These are phyloP conservation scores for Scheffersomyces lignosus DNA, from an alignment of 805 yeast genomes.

Conservation along the genomic window DNA sequence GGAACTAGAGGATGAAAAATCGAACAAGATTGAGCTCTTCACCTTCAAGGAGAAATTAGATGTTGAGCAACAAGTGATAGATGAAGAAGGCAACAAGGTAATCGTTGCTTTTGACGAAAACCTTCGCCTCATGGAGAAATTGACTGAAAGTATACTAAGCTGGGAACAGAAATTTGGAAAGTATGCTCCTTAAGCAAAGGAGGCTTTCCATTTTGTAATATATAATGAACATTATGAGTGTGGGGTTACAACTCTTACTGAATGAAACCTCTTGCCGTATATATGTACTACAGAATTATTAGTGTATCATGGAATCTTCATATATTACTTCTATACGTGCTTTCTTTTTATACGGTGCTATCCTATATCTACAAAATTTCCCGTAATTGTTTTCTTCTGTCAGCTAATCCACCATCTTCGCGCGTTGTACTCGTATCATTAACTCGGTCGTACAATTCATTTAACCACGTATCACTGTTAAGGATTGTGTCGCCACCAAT, in stretches of 20 bases:
- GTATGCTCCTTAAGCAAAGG: conserved; percentile 36
- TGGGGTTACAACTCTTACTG: too few relatives aligned
- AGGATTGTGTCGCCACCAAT: conserved; percentile 66
- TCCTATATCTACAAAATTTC: conserved; percentile 20
- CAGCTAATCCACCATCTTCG: conserved; percentile 33
- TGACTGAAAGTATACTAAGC: conserved; percentile 65
- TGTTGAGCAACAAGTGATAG: conserved; percentile 11
- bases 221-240: too few relatives aligned
- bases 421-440: conserved; percentile 14
- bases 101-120: conserved; percentile 57
- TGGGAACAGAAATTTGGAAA: conserved; percentile 81
- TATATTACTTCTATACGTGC: neutral
- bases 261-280: too few relatives aligned
- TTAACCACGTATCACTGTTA: conserved; percentile 37
- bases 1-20: conserved; percentile 75
- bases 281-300: too few relatives aligned
- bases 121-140: conserved; percentile 63
- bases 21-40: conserved; percentile 51
- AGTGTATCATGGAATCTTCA: neutral
- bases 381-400: conserved; percentile 40
- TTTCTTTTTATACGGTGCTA: neutral
- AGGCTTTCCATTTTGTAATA: neutral
- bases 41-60: conserved; percentile 43
- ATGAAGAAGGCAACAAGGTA: conserved; percentile 25
- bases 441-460: conserved; percentile 31